Evolutionary conservation across 306 rosid species (phyloP).

Genomic region (Sicyos baderoa): DNA sequence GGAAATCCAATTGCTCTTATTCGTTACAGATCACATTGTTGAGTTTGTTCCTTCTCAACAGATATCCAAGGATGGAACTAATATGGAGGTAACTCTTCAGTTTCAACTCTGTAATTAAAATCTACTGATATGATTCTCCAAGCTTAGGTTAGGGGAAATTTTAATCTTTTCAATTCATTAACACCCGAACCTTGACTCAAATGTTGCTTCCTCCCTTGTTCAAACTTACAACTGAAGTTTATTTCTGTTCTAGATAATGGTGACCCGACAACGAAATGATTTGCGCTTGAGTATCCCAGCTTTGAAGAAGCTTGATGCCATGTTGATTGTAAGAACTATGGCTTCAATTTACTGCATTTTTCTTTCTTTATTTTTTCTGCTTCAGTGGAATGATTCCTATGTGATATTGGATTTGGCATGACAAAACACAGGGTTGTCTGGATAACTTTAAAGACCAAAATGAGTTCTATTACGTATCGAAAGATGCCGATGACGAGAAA

Average conservation of each 20-base stretch:
- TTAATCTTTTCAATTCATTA: too few relatives aligned
- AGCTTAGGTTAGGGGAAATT: too few relatives aligned
- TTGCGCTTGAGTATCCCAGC: slow-evolving; percentile 95
- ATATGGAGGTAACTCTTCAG: slow-evolving; percentile 63
- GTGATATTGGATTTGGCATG: not conserved
- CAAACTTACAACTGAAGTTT: slow-evolving; percentile 8
- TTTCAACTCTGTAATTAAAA: not conserved
- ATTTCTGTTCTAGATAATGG: slow-evolving; percentile 62
- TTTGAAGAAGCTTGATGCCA: slow-evolving; percentile 72
- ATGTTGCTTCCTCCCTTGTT: too few relatives aligned
- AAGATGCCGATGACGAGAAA: slow-evolving; percentile 55
- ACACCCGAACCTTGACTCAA: too few relatives aligned
- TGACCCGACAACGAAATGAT: slow-evolving; percentile 80
- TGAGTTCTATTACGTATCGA: slow-evolving; percentile 69
- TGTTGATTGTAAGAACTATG: slow-evolving; percentile 64
- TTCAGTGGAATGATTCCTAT: not conserved
- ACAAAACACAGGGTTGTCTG: slow-evolving; percentile 59
- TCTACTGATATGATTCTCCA: not conserved
- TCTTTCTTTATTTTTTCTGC: not conserved
- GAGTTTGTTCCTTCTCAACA: slow-evolving; percentile 91
- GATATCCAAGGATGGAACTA: slow-evolving; percentile 62
- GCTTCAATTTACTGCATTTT: not conserved
- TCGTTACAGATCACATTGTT: slow-evolving; percentile 71
- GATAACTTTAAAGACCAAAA: slow-evolving; percentile 68
- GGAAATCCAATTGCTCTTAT: slow-evolving; percentile 80